Conservation (phyloP, 1,284 basidiomycete species). For the Puccinia coronata region DNA sequence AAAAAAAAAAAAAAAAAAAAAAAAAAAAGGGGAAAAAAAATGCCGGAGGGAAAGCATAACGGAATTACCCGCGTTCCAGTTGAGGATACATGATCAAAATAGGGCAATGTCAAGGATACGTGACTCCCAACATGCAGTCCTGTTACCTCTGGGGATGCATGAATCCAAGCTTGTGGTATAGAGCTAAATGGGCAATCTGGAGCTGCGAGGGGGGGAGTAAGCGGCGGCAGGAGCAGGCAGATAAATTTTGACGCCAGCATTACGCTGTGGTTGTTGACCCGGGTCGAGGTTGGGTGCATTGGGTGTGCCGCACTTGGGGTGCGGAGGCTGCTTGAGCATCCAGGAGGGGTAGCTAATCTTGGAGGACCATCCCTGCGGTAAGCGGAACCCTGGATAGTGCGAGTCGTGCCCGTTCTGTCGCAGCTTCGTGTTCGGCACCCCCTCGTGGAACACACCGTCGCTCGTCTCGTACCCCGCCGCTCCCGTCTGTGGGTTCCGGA, state of each 20-base stretch:
- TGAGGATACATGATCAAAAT: too few relatives aligned
- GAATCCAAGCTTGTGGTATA: too few relatives aligned
- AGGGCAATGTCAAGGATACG: too few relatives aligned
- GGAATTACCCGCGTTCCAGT: too few relatives aligned
- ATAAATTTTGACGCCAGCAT: not conserved
- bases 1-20: too few relatives aligned
- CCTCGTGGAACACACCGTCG: constrained; percentile 13
- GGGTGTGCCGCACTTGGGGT: constrained; percentile 27
- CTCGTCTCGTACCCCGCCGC: constrained; percentile 33
- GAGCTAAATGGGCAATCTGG: not conserved
- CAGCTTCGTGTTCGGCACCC: not conserved
- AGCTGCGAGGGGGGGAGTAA: not conserved
- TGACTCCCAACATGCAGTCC: too few relatives aligned
- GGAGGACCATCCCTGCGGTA: not conserved
- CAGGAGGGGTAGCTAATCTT: not conserved
- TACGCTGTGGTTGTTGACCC: constrained; percentile 6
- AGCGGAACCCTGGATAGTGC: constrained; percentile 7
- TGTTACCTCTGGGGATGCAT: too few relatives aligned
- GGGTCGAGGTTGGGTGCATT: constrained; percentile 11
- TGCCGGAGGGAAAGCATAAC: too few relatives aligned
- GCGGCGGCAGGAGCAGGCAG: constrained; percentile 7
- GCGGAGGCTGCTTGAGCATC: not conserved
- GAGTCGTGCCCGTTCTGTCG: not conserved
- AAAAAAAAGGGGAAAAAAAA: too few relatives aligned
- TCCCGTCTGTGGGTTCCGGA: constrained; percentile 34